Evolutionary conservation across 1,284 basidiomycete species (phyloP).

Genomic region (Stereum hirsutum): DNA sequence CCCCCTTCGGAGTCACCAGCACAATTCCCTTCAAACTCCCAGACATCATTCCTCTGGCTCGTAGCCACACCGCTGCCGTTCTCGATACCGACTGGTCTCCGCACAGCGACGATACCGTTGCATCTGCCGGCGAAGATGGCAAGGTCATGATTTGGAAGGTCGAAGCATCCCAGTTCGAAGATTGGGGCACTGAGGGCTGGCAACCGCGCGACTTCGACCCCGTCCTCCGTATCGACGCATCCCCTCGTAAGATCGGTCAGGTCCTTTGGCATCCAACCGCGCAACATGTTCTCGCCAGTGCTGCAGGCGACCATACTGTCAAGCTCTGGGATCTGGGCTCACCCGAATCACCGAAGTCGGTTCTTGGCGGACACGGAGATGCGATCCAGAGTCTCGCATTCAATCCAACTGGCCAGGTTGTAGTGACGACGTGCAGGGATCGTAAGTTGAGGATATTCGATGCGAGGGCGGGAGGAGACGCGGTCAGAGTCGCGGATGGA

Average conservation of each 20-base stretch:
- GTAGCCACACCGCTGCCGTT: slow-evolving; percentile 79
- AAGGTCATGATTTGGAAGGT: slow-evolving; percentile 90
- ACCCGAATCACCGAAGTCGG: slow-evolving; percentile 52
- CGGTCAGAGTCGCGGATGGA: slow-evolving; percentile 78
- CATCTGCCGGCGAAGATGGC: slow-evolving; percentile 89
- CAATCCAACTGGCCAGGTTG: slow-evolving; percentile 72
- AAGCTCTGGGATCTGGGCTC: slow-evolving; percentile 87
- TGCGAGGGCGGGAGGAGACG: slow-evolving; percentile 68
- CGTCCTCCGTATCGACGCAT: slow-evolving; percentile 63
- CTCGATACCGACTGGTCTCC: slow-evolving; percentile 97
- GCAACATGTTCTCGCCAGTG: slow-evolving; percentile 77
- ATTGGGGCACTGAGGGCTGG: slow-evolving; percentile 84
- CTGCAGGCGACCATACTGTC: slow-evolving; percentile 84
- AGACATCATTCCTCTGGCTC: slow-evolving; percentile 87
- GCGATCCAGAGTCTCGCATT: slow-evolving; percentile 85
- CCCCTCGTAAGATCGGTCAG: slow-evolving; percentile 86
- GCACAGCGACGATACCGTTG: slow-evolving; percentile 86
- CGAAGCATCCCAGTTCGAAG: slow-evolving; percentile 61
- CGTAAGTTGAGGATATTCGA: slow-evolving; percentile 91
- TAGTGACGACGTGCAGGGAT: slow-evolving; percentile 83
- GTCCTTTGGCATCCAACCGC: slow-evolving; percentile 94
- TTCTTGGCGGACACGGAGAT: slow-evolving; percentile 76
- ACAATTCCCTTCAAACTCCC: slow-evolving; percentile 76
- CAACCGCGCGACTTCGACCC: slow-evolving; percentile 81
- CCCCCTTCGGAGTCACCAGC: slow-evolving; percentile 53